Evolutionary conservation across 768 basidiomycete species (phyloP).

Genomic region (Cantharellus anzutake): DNA sequence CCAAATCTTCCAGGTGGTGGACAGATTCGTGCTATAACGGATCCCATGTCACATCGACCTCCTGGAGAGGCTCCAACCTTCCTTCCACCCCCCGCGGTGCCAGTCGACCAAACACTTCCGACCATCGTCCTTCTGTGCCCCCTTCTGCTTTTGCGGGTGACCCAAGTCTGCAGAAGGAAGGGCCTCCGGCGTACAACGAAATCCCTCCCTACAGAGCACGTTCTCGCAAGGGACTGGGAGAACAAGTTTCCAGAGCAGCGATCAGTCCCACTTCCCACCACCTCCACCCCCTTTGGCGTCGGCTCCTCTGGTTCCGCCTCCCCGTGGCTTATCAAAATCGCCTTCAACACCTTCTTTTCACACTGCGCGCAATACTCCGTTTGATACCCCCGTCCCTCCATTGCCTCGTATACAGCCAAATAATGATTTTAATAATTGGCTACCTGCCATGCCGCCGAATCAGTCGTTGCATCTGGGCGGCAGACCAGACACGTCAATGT

Average conservation of each 20-base stretch:
- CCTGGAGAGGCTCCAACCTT: background rate
- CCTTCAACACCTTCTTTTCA: background rate
- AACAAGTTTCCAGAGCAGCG: background rate
- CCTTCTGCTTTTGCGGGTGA: no score
- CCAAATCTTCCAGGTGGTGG: background rate
- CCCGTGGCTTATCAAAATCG: background rate
- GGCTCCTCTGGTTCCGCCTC: background rate
- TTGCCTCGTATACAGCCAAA: background rate
- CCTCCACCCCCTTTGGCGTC: background rate
- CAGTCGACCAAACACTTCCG: background rate
- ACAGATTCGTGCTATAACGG: no score
- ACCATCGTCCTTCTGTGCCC: background rate
- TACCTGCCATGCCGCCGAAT: background rate
- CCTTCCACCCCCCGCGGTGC: slow-evolving; percentile 10
- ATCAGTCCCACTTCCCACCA: background rate
- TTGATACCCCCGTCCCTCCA: background rate
- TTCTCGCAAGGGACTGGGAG: background rate
- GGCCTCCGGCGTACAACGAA: background rate
- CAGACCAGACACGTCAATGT: background rate
- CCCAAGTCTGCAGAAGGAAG: no score
- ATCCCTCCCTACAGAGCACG: background rate
- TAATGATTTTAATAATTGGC: background rate
- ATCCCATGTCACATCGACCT: no score
- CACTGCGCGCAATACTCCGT: background rate
- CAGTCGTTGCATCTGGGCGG: background rate